Evolutionary conservation across 371 early-diverging fungal species (phyloP).

Genomic region (Syncephalastrum racemosum): DNA sequence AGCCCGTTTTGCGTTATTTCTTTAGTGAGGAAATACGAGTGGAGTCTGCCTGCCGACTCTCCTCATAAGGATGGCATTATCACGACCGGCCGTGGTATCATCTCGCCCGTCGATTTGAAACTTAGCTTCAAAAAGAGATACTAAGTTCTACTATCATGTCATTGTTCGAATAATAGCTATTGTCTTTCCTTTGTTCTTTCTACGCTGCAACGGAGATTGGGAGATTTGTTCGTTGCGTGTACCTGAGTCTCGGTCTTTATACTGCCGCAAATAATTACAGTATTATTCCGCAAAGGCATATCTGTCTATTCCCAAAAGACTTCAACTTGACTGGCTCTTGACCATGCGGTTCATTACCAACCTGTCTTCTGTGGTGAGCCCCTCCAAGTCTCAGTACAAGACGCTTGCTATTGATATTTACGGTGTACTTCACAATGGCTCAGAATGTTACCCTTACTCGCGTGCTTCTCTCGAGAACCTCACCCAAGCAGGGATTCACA

Average conservation of each 20-base stretch:
- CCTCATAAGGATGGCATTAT: constrained; percentile 21
- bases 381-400: constrained; percentile 19
- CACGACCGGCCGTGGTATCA: constrained; percentile 8
- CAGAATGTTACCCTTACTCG: constrained; percentile 31
- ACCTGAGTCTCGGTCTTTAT: too few species aligned
- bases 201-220: too few species aligned
- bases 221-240: too few species aligned
- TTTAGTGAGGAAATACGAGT: constrained; percentile 32
- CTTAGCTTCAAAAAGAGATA: constrained; percentile 12
- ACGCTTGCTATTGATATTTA: constrained; percentile 49
- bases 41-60: constrained; percentile 23
- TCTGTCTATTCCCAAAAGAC: too few species aligned
- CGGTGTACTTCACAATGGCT: constrained; percentile 47
- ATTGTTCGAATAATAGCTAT: too few species aligned
- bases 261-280: too few species aligned
- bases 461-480: constrained; percentile 23
- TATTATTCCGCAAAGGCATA: too few species aligned
- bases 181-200: too few species aligned
- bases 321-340: too few species aligned
- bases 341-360: too few species aligned
- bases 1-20: constrained; percentile 4
- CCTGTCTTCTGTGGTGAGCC: too few species aligned
- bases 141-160: neutral
- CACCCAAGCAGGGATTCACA: constrained; percentile 14
- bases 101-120: constrained; percentile 8